Base-by-base conservation (phyloP, 2,329 filamentous ascomycete genomes). In the Blastomyces parvus region DNA sequence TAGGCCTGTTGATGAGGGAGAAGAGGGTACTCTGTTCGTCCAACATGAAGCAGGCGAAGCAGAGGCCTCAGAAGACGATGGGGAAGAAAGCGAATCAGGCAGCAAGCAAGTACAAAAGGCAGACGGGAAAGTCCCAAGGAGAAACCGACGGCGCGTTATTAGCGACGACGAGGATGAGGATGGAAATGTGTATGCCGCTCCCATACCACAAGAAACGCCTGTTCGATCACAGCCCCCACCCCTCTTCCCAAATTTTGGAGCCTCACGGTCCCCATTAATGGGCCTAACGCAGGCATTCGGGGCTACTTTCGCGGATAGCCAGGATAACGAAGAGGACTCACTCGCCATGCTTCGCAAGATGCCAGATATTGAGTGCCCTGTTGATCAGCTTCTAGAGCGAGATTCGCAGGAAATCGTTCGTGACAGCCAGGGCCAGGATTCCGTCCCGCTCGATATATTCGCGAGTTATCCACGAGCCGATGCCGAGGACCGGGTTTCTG, bases 231-330 rank as follows among this genome's bases (percentile, higher is more conserved):
- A 69, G 52, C 73, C 74, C 3, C 71, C 75, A 14, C 87, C 86
- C 3, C 84, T 81, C 19, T 88, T 90, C 64, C 88, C 88, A 3
- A 87, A 86, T 1, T 76, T 90, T 25, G 84, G 86, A 70, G 80
- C 70, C 64, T 72, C 72, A 56, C 33, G 38, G 17, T 71, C 74
- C 50, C 70, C 77, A 60, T 75, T 80, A 6, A 74, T 96, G 52
- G 89, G 90, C 11, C 81, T 96, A 55, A 95, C 91, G 0, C 92
- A 96, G 70, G 93, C 94, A 66, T 97, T 96, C 72, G 89, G 89
- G 5, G 90, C 90, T 14, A 96, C 91, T 0, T 88, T 97, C 85
- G 91, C 89, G 58, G 86, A 84, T 46, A 79, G 80, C 64, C 76
- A 82, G 59, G 72, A 73, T 2, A 74, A 75, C 19, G 72, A 68